A percentile compares a stretch with the other conserved stretches of the same genome.
Evolutionary conservation across 192 early-diverging fungal species (phyloP).

Genomic region (Jimgerdemannia lactiflua): DNA sequence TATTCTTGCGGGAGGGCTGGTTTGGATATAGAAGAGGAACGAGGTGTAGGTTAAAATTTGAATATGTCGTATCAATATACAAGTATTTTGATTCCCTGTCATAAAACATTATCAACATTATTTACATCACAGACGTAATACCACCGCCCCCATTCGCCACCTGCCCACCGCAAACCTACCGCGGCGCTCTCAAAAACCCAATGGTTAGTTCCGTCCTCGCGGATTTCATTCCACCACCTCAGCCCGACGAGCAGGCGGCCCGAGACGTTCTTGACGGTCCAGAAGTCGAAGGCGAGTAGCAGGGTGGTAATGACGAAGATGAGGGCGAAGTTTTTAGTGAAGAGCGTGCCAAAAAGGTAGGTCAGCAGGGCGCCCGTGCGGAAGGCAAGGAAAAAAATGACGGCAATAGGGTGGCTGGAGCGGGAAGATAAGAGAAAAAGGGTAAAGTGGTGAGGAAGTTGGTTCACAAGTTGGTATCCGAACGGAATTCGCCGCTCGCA

Average conservation of each 20-base stretch:
- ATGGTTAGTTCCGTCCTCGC: slow-evolving; percentile 90
- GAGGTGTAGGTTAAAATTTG: neutral
- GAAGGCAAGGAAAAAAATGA: slow-evolving; percentile 91
- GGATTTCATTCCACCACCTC: slow-evolving; percentile 99
- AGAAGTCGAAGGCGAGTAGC: slow-evolving; percentile 95
- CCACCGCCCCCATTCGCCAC: neutral
- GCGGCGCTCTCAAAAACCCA: slow-evolving; percentile 97
- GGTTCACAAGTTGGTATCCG: no score
- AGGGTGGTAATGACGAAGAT: slow-evolving; percentile 91
- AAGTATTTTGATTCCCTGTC: no score
- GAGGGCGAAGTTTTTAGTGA: slow-evolving; percentile 84
- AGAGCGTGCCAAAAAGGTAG: slow-evolving; percentile 83
- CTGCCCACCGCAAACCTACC: slow-evolving; percentile 48
- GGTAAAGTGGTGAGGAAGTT: neutral
- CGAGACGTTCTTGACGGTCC: slow-evolving; percentile 99
- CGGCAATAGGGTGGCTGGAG: slow-evolving; percentile 83
- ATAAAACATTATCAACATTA: no score
- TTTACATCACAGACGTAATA: neutral
- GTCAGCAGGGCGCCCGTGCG: slow-evolving; percentile 75
- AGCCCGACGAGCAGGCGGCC: slow-evolving; percentile 95
- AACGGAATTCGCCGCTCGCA: no score
- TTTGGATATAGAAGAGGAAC: slow-evolving; percentile 6
- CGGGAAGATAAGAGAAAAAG: neutral
- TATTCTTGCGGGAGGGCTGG: slow-evolving; percentile 68
- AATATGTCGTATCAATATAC: no score